Percentiles rank a stretch among this genome's conserved stretches.
Conservation (phyloP, 306 rosid species). For the Fragaria ananassa region DNA sequence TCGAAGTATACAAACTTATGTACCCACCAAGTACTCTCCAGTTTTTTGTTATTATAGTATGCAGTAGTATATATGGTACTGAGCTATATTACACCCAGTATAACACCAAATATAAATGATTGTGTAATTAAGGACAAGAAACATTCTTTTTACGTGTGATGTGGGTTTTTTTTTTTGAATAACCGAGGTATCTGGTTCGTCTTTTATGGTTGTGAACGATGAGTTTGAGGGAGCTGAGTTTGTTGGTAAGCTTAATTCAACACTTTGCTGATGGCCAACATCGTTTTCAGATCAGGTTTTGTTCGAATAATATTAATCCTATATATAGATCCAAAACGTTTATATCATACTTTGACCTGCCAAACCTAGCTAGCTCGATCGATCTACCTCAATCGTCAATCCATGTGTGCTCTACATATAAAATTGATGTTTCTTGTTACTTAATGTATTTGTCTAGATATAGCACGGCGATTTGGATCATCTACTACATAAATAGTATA, state of each 20-base stretch:
- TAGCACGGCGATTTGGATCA: neutral
- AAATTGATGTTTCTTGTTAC: neutral
- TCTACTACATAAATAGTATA: neutral
- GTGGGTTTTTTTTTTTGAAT: neutral
- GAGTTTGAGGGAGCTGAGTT: conserved; percentile 5
- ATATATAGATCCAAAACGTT: neutral
- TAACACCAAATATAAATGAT: neutral
- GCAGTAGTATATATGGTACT: neutral
- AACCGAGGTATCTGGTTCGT: conserved; percentile 15
- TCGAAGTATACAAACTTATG: conserved; percentile 1
- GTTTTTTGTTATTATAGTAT: neutral
- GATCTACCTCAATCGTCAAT: neutral
- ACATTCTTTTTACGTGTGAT: neutral
- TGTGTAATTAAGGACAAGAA: neutral
- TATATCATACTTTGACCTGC: neutral
- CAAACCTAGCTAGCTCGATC: neutral
- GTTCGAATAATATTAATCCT: neutral
- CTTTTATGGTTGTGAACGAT: conserved; percentile 3
- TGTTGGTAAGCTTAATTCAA: conserved; percentile 10
- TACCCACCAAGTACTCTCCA: neutral
- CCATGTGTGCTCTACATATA: neutral
- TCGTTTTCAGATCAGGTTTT: neutral
- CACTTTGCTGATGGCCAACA: neutral
- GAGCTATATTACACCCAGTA: neutral
- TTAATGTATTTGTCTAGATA: neutral